A percentile compares a stretch with the other conserved stretches of the same genome.
Conservation (phyloP, 202 grass and related monocot species). For the Elaeis oleifera region DNA sequence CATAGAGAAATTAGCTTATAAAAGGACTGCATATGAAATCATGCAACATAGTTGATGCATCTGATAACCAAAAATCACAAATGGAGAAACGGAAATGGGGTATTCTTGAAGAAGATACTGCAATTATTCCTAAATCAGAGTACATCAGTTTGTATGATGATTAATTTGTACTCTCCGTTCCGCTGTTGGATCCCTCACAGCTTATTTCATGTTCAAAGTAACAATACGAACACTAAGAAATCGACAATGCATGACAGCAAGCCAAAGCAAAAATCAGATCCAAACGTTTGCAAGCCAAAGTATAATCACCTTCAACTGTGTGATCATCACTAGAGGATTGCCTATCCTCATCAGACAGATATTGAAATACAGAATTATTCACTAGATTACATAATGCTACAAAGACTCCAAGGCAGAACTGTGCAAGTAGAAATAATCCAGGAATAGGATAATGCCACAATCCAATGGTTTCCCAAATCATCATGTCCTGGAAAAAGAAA, state of each 20-base stretch:
- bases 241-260: background rate
- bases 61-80: too few species aligned
- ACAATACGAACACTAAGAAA: background rate
- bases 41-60: too few species aligned
- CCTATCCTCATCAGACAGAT: constrained; percentile 42
- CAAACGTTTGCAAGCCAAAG: background rate
- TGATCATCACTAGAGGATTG: constrained; percentile 71
- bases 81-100: too few species aligned
- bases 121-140: too few species aligned
- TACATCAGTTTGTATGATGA: too few species aligned
- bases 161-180: too few species aligned
- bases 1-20: too few species aligned
- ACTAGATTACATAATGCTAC: constrained; percentile 96
- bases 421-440: constrained; percentile 88
- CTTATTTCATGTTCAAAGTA: too few species aligned
- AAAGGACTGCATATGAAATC: too few species aligned
- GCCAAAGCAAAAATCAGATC: background rate
- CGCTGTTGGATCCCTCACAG: too few species aligned
- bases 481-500: constrained; percentile 66
- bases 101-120: too few species aligned
- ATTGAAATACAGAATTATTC: constrained; percentile 91
- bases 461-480: constrained; percentile 97
- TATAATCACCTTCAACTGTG: constrained; percentile 54
- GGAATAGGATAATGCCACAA: constrained; percentile 98
- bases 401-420: constrained; percentile 95